phyloP scores from a whole-genome alignment of 768 basidiomycete genomes.

The Chalciporus piperatus region DNA sequence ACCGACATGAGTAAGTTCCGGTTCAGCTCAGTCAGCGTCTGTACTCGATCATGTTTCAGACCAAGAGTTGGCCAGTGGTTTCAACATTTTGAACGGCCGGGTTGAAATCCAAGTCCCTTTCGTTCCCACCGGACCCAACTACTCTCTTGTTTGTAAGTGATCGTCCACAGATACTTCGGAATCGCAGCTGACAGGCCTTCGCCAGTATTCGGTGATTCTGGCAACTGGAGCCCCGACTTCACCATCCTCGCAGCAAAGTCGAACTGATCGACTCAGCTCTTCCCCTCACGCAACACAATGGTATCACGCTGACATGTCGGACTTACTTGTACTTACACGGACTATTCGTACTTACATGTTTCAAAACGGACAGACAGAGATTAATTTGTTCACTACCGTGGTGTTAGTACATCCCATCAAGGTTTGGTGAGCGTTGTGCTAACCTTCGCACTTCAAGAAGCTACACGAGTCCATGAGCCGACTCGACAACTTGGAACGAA shows the following conservation, averaged over 20 bases:
- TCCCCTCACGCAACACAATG: background rate
- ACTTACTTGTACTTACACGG: background rate
- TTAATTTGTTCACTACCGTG: background rate
- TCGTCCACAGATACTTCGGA: background rate
- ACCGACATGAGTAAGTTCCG: slow-evolving; percentile 26
- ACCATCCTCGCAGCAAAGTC: slow-evolving; percentile 13
- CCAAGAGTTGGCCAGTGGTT: slow-evolving; percentile 20
- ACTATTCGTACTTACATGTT: background rate
- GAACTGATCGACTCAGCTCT: background rate
- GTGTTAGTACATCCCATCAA: too few species aligned
- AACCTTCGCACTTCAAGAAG: too few species aligned
- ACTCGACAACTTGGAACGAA: too few species aligned
- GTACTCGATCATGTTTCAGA: slow-evolving; percentile 16
- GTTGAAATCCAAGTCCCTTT: slow-evolving; percentile 27
- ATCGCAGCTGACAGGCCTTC: slow-evolving; percentile 2
- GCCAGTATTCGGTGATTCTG: slow-evolving; percentile 35
- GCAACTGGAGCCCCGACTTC: slow-evolving; percentile 28
- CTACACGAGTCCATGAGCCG: too few species aligned
- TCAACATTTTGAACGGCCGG: slow-evolving; percentile 30
- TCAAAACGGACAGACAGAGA: background rate
- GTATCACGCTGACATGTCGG: background rate
- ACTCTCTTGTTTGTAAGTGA: slow-evolving; percentile 33
- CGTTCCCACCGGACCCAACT: slow-evolving; percentile 27
- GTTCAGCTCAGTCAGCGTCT: background rate
- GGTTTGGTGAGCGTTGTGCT: too few species aligned